These are phyloP conservation scores for Oryza officinalis DNA, from an alignment of 176 grass and related monocot genomes.

Conservation along the genomic window DNA sequence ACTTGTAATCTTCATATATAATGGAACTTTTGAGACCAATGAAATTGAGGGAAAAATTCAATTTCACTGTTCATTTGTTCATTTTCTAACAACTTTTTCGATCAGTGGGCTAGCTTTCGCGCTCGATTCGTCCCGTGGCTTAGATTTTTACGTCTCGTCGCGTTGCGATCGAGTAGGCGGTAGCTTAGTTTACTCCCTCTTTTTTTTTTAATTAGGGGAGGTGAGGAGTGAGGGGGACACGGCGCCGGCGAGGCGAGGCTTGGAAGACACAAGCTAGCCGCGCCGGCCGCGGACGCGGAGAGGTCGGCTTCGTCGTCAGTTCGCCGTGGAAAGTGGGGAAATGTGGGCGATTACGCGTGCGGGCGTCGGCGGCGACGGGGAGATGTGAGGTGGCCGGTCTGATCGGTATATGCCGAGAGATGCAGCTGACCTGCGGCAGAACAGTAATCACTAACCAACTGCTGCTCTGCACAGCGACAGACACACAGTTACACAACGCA, in stretches of 20 bases:
- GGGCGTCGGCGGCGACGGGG: not conserved
- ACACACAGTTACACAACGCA: not conserved
- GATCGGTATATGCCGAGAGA: not conserved
- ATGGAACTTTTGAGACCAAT: too few species aligned
- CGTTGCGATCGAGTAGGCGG: not conserved
- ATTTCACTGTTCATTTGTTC: too few species aligned
- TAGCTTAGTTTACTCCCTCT: not conserved
- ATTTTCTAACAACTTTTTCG: not conserved
- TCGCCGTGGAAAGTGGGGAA: not conserved
- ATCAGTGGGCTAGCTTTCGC: not conserved
- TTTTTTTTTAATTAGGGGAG: not conserved
- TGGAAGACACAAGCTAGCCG: not conserved
- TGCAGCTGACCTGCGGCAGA: not conserved
- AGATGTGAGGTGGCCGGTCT: not conserved
- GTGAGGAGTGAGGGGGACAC: conserved; percentile 15
- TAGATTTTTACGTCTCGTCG: not conserved
- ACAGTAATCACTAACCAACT: not conserved
- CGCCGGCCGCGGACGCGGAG: not conserved
- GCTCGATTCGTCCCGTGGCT: not conserved
- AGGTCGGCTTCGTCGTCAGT: not conserved
- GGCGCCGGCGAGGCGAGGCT: conserved; percentile 32
- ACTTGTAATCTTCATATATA: too few species aligned
- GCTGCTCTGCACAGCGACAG: not conserved
- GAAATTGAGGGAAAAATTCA: too few species aligned
- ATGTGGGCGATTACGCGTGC: not conserved